phyloP scores from a whole-genome alignment of 371 early-diverging fungal genomes.

The Thermomucor indicae-seudaticae region DNA sequence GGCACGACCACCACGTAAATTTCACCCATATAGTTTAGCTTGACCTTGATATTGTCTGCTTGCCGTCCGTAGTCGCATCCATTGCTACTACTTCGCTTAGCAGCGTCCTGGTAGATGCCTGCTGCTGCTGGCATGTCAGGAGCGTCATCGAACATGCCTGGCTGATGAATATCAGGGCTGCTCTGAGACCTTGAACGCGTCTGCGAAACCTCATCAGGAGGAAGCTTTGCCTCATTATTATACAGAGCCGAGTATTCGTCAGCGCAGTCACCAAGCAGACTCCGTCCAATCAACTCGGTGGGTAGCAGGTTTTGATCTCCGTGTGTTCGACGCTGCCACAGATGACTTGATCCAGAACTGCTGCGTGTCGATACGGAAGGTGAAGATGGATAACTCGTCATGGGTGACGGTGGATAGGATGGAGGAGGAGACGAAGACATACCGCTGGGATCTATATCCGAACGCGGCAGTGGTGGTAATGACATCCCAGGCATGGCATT shows the following conservation, averaged over 20 bases:
- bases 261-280: not conserved
- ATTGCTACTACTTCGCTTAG: too few species aligned
- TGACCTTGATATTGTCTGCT: slow-evolving; percentile 59
- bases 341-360: slow-evolving; percentile 4
- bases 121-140: slow-evolving; percentile 8
- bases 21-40: slow-evolving; percentile 81
- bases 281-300: slow-evolving; percentile 8
- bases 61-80: slow-evolving; percentile 2
- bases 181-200: slow-evolving; percentile 54
- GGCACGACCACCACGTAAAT: slow-evolving; percentile 87
- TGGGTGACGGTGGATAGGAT: slow-evolving; percentile 54
- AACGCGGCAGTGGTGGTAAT: slow-evolving; percentile 45
- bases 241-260: not conserved
- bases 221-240: not conserved
- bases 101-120: not conserved
- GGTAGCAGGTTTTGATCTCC: slow-evolving; percentile 28
- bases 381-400: slow-evolving; percentile 46
- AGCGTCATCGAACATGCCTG: not conserved
- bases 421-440: slow-evolving; percentile 52
- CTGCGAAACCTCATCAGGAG: slow-evolving; percentile 17
- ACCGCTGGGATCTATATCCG: slow-evolving; percentile 16
- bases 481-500: slow-evolving; percentile 26
- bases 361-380: slow-evolving; percentile 22
- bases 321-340: slow-evolving; percentile 13
- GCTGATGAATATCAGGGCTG: slow-evolving; percentile 54